Base-by-base conservation (phyloP, 139 green algal genomes). In the Picochlorum sp. region DNA sequence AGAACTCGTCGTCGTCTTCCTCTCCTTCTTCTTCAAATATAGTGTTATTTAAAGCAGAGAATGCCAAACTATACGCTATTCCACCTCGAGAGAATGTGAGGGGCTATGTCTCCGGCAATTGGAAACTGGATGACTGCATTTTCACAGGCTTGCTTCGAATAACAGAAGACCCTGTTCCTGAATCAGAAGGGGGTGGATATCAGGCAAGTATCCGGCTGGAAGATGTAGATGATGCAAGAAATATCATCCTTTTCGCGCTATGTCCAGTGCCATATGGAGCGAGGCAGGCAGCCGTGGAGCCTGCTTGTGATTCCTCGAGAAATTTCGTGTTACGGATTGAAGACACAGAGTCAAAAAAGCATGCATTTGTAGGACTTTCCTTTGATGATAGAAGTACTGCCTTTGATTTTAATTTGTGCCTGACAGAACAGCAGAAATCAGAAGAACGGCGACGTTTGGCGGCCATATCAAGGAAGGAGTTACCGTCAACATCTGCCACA, bases 351-450 rank as follows among this genome's bases (percentile, higher is more conserved):
- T 83, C 70, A 8, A 67, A 70, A 52, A 74, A 85, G 2, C 85
- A 90, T 51, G 88, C 86, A 5, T 94, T 93, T 70, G 60, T 93
- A 31, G 88, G 85, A 3, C 67, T 95, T 50, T 81, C 77, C 44
- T 95, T 95, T 45, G 38, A 57, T 13, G 84, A 94, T 24, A 66
- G 88, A 4, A 61, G 23, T 1, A 71, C 88, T 13, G 86, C 88
- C 0, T 93, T 93, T 63, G 86, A 92, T 70, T 95, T 95, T 76
- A 89, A 86, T n/a, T 85, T 88, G 8, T 79, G 85, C 1, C 66
- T 93, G 63, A 77, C 87, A 59, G 37, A 79, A 16, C 20, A 50
- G 18, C 47, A 54, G 47, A 26, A 54, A 21, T 20, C 16, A 20
- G 16, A 30, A 34, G 18, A 68, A 11, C 11, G 56, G 56, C 14